Conservation (phyloP, 2,329 filamentous ascomycete genomes). For the Aaosphaeria arxii region DNA sequence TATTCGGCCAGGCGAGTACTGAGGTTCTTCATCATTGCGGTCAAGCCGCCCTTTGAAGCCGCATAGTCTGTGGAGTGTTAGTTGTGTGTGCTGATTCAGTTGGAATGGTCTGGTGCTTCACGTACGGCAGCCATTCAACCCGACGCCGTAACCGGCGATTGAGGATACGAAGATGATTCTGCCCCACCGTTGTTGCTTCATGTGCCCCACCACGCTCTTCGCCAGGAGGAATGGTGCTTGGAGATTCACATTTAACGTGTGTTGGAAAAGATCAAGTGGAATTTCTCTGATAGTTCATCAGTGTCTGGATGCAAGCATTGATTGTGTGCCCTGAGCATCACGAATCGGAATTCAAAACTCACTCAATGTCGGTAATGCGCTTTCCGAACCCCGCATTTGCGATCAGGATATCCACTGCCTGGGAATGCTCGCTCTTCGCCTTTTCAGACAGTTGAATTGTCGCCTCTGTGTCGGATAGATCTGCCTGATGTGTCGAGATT, state of each 20-base stretch:
- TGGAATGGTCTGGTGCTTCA: not conserved
- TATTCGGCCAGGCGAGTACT: constrained; percentile 57
- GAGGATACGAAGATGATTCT: constrained; percentile 63
- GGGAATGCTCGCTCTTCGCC: constrained; percentile 52
- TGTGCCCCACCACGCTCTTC: constrained; percentile 59
- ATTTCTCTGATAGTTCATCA: constrained; percentile 52
- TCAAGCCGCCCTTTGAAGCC: constrained; percentile 61
- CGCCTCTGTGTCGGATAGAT: constrained; percentile 54
- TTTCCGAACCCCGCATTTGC: constrained; percentile 67
- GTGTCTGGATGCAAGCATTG: not conserved
- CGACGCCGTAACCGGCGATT: constrained; percentile 61
- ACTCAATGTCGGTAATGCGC: constrained; percentile 48
- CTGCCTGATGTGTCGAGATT: constrained; percentile 57
- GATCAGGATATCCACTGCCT: constrained; percentile 61
- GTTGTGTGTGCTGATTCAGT: not conserved
- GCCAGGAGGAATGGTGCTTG: constrained; percentile 61
- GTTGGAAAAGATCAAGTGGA: constrained; percentile 61
- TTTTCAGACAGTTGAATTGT: constrained; percentile 55
- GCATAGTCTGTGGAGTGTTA: constrained; percentile 45
- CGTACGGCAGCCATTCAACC: constrained; percentile 59
- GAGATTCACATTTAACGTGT: constrained; percentile 61
- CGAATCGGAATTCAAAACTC: not conserved
- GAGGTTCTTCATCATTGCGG: constrained; percentile 64
- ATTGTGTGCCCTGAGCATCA: not conserved
- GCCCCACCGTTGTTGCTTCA: constrained; percentile 60